Evolutionary conservation across 192 early-diverging fungal species (phyloP), one percentile per base, ranked within the genome.

Genomic region (Rhizoclosmatium globosum): DNA sequence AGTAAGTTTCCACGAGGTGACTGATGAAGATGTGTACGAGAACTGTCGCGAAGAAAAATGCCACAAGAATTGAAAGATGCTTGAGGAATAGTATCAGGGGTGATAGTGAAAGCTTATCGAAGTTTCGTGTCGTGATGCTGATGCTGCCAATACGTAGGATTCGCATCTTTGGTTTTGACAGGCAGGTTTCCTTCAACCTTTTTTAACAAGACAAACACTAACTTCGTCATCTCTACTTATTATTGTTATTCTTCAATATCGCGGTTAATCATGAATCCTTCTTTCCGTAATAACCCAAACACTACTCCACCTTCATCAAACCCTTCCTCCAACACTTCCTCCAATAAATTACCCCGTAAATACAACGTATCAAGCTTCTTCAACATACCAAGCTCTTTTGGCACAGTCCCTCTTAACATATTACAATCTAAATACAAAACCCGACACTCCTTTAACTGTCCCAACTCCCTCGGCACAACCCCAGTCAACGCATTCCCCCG

Each of bases 401-500:
- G n/a, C 11, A 38, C 61, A 38, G 7, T n/a, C n/a, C 46, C 46
- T 9, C 0, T 2, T 1, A 47, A 53, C 71, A 6, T 6, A 43
- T 72, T 57, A 4, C 48, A 53, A 17, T 72, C 71, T 2, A 72
- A 58, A 48, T 38, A 72, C 17, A 72, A 39, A n/a, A 59, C 50
- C 23, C 50, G 47, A 11, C 56, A 53, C 38, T 53, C 50, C 11
- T 19, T 45, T 7, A 69, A 23, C 9, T 15, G 19, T 45, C 68
- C 45, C 11, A 69, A 45, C 31, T 69, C 68, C 31, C 64, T 9
- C 53, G 71, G 71, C 19, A 72, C 11, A 7, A 39, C 19, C 4
- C 71, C 71, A 19, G 11, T 57, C 47, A 72, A 39, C 47, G 21
- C 21, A 58, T 72, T 72, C 61, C 19, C 61, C 38, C 61, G 61